phyloP scores from a whole-genome alignment of 208 protist genomes.

The Tritrichomonas musculus region DNA sequence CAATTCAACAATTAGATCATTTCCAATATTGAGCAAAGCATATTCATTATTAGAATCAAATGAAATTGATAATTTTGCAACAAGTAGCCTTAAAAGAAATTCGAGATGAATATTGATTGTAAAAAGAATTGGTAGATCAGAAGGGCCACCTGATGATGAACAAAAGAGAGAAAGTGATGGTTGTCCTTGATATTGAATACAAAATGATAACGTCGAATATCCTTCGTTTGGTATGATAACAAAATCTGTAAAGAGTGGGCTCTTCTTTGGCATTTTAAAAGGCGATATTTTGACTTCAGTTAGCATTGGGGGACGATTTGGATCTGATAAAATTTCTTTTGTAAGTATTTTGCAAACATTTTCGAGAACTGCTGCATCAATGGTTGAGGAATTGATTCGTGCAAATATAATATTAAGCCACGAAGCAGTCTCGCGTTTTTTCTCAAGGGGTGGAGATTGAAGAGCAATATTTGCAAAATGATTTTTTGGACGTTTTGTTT shows the following conservation, averaged over 20 bases:
- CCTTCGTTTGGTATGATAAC: neutral
- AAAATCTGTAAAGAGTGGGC: neutral
- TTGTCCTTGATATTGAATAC: neutral
- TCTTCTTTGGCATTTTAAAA: neutral
- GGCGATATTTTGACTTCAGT: neutral
- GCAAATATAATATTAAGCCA: constrained; percentile 10
- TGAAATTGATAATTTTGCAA: neutral
- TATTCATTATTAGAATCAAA: neutral
- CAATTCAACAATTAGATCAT: constrained; percentile 19
- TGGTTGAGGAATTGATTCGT: neutral
- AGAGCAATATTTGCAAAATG: neutral
- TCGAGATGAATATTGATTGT: neutral
- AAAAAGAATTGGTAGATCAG: neutral
- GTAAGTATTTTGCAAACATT: neutral
- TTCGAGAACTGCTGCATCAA: neutral
- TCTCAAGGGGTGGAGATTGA: neutral
- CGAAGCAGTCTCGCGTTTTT: neutral
- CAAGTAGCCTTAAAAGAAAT: neutral
- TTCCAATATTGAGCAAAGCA: neutral
- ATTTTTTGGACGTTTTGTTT: neutral
- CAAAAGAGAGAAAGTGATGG: neutral
- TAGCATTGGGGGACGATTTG: neutral
- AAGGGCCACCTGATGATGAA: neutral
- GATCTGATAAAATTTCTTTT: neutral
- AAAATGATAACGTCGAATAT: neutral